Evolutionary conservation across 1,284 basidiomycete species (phyloP), one percentile per base, ranked within the genome.

Genomic region (Tylopilus sp.): DNA sequence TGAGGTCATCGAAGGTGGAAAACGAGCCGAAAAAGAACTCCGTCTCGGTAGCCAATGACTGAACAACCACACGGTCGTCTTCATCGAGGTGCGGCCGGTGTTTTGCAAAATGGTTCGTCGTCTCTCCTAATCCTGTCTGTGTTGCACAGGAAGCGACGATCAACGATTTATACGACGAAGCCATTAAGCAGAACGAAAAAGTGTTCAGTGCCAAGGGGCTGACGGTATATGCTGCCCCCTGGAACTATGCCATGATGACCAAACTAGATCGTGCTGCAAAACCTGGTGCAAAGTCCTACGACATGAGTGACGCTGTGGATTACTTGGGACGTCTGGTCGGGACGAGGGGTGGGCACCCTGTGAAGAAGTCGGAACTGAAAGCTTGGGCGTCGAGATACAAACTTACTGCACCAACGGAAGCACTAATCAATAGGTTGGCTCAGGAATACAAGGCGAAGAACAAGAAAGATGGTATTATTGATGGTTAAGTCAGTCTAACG

Each of bases 211-310:
- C 48, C 13, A 36, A 31, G 29, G 54, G 54, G 15, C 32, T 56
- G 43, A 57, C 54, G 4, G 54, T 56, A 24, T 56, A 57, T 4
- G 54, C 54, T 19, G 54, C 54, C 1, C 54, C 54, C 14, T 57
- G 54, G 54, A 31, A 42, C 11, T 56, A 57, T 24, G 48, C 54
- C 2, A 4, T 57, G 45, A 52, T 56, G 54, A 45, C 54, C 47
- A 56, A 56, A 26, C 43, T 56, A 1, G 54, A 56, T 25, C 54
- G 54, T 17, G 48, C 43, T 3, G 46, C 26, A 19, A 57, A 56
- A 32, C 47, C 24, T 9, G 48, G 54, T 14, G 32, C 54, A 1
- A 52, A 57, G 33, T 25, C 54, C 1, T 56, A 56, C 7, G 54
- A 56, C 43, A 42, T 56, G 33, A 13, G 40, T 0, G 54, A 56